Evolutionary conservation across 2,329 filamentous ascomycete genomes (phyloP), one percentile per base, ranked within the genome.

Genomic region (Metarhizium robertsii): DNA sequence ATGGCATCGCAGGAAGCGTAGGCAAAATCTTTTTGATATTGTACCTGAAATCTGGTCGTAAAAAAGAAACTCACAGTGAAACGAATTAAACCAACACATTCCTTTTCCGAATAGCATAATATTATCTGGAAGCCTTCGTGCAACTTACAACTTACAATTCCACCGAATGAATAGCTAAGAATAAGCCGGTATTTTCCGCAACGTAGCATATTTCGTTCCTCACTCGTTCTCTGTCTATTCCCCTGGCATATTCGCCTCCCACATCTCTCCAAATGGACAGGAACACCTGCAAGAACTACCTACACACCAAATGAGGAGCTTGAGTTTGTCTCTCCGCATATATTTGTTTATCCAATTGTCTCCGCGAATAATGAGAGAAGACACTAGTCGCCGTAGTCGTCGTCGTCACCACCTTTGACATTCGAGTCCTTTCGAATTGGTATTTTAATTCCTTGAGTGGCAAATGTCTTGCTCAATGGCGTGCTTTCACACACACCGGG

Each of bases 401-500:
- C 77, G 14, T 80, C 79, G 49, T 81, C 76, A 18, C 74, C 74
- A 40, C 77, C 77, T 59, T 75, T 75, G 45, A 73, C 69, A 55
- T 76, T 78, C 1, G 87, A 85, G 65, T 96, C 92, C 71, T 96
- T 96, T 25, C 92, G 79, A 54, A 97, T 96, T 0, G 92, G 92
- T 29, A 97, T 96, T 72, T 96, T 96, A 72, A 96, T 95, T 29
- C 94, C 94, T 66, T 99, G 94, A 1, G 83, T 79, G 3, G 94
- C 92, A 73, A 99, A 97, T 59, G 85, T 89, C 71, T 95, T 96
- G 78, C 92, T 96, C 18, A 97, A 75, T 4, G 84, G 73, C 0
- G 94, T 99, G 69, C 88, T 95, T 69, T 97, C 92, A 56, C 95
- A 96, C 1, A 99, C 94, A 45, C 94, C 94, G 0, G 94, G 94